Evolutionary conservation across 352 stramenopile species (phyloP).

Genomic region (Phytophthora multivora): DNA sequence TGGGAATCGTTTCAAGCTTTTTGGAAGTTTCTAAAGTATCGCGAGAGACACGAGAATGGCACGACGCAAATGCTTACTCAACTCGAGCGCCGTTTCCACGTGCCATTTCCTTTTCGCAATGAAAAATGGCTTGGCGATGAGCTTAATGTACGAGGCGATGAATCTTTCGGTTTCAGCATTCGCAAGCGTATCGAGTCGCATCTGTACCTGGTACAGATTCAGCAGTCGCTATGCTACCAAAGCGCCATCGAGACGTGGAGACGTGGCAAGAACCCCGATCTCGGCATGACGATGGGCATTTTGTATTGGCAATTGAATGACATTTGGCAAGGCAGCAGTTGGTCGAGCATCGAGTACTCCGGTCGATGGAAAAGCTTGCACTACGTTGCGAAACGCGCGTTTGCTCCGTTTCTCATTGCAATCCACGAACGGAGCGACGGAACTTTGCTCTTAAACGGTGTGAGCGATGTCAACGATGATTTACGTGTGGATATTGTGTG

Average conservation of each 20-base stretch:
- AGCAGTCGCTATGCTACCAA: constrained; percentile 82
- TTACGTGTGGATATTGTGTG: constrained; percentile 45
- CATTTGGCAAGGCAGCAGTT: constrained; percentile 87
- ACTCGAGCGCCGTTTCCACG: constrained; percentile 67
- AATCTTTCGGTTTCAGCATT: constrained; percentile 45
- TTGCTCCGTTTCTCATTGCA: constrained; percentile 71
- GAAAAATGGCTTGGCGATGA: constrained; percentile 54
- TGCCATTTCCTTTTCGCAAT: constrained; percentile 67
- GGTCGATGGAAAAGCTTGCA: constrained; percentile 86
- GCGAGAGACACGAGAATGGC: constrained; percentile 82
- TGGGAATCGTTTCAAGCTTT: constrained; percentile 75
- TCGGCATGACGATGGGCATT: constrained; percentile 76
- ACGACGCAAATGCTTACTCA: constrained; percentile 76
- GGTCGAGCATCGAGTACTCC: constrained; percentile 85
- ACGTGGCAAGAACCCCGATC: constrained; percentile 51
- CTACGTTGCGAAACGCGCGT: constrained; percentile 70
- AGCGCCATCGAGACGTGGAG: constrained; percentile 77
- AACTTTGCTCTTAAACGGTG: constrained; percentile 41
- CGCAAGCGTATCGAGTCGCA: constrained; percentile 60
- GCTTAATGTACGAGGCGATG: constrained; percentile 18
- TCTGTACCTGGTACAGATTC: constrained; percentile 78
- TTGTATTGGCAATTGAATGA: constrained; percentile 91
- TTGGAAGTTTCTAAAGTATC: constrained; percentile 77
- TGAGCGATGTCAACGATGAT: constrained; percentile 53
- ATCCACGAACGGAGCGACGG: constrained; percentile 32